Evolutionary conservation across 2,329 filamentous ascomycete genomes (phyloP).

Genomic region (Fusarium solani-melongenae): DNA sequence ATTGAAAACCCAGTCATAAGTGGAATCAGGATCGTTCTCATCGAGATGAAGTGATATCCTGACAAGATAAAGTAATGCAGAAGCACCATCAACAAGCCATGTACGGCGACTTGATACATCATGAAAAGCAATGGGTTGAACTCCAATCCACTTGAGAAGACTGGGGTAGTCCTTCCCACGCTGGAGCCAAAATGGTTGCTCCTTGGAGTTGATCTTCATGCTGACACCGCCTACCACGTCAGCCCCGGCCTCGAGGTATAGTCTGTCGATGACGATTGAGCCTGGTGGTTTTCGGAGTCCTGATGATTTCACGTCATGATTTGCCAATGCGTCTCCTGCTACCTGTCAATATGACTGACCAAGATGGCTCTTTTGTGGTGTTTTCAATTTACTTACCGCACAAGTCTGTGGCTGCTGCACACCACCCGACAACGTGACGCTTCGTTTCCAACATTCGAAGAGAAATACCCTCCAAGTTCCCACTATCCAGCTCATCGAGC

Average conservation of each 20-base stretch:
- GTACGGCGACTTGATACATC: slow-evolving; percentile 5
- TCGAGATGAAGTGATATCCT: slow-evolving; percentile 14
- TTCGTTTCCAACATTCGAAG: slow-evolving; percentile 3
- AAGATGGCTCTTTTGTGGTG: too few relatives aligned
- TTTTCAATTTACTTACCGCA: slow-evolving; percentile 5
- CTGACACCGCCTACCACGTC: slow-evolving; percentile 6
- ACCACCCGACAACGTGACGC: slow-evolving; percentile 24
- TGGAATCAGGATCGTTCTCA: slow-evolving; percentile 12
- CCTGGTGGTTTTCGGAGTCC: not conserved
- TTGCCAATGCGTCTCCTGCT: not conserved
- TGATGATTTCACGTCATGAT: not conserved
- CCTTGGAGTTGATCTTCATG: slow-evolving; percentile 13
- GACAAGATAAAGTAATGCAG: slow-evolving; percentile 24
- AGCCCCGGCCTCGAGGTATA: slow-evolving; percentile 18
- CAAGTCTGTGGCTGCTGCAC: slow-evolving; percentile 3
- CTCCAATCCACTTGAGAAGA: slow-evolving; percentile 19
- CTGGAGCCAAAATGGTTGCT: slow-evolving; percentile 18
- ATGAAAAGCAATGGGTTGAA: slow-evolving; percentile 7
- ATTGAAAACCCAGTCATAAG: slow-evolving; percentile 25
- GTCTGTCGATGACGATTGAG: not conserved
- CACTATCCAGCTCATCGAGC: not conserved
- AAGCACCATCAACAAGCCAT: slow-evolving; percentile 25
- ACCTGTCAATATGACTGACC: not conserved
- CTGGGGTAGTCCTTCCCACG: slow-evolving; percentile 16
- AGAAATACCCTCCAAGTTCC: not conserved